Evolutionary conservation across 768 basidiomycete species (phyloP), one percentile per base, ranked within the genome.

Genomic region (Lactarius trivialis): DNA sequence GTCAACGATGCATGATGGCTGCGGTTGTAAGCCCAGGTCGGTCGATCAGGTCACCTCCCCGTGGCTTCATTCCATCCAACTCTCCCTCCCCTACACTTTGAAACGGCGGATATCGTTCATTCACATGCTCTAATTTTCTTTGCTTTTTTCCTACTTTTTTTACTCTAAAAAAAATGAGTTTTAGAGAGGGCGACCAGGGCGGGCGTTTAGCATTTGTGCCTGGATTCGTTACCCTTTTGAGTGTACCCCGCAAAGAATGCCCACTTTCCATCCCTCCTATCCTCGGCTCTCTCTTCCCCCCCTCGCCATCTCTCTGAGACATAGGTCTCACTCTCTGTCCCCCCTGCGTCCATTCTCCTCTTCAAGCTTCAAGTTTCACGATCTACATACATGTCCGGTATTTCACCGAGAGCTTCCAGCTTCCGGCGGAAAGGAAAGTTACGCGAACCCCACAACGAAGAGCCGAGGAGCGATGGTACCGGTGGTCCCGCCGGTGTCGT

Each of bases 401-500:
- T 33, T 14, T 33, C 48, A 3, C 55, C 48, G 1, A 41, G 55
- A 36, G 24, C n/a, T 14, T 49, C 28, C 12, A 12, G 28, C 1
- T 26, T 28, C 21, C 56, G 39, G 33, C 67, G 65, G 71, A 73
- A 70, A 53, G 69, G 68, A n/a, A 70, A 70, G 58, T 63, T 26
- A 43, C 56, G 67, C 37, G 65, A 52, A 24, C 32, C 39, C 32
- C 55, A 60, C 34, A 54, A 43, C 15, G 39, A 48, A 26, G 39
- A 28, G 19, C 11, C 26, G 45, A 63, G 68, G 78, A 58, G 58
- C 58, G 75, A 76, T 64, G 83, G 83, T 21, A 39, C 67, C 54
- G 84, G 83, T 0, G 82, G 79, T 19, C 56, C 71, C 2, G 79
- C 73, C 30, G 89, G 89, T 5, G 74, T 85, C 30, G 79, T 90